A percentile compares a stretch with the other conserved stretches of the same genome.
Conservation (phyloP, 352 stramenopile genomes). For the Phytophthora niederhauseri region DNA sequence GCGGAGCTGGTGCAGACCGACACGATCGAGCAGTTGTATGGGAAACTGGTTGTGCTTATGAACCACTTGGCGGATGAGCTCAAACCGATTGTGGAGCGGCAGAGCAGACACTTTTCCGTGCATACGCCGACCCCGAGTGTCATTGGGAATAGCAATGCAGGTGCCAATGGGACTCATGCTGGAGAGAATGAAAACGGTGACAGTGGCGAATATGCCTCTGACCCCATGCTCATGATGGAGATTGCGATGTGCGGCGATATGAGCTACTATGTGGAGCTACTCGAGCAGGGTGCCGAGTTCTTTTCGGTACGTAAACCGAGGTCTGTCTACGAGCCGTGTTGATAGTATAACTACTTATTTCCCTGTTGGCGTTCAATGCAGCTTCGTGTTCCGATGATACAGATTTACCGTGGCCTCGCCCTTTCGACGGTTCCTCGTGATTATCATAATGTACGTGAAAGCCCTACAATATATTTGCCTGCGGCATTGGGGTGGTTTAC, state of each 20-base stretch:
- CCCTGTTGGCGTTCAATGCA: conserved; percentile 15
- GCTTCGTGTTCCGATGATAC: conserved; percentile 76
- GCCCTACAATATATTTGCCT: neutral
- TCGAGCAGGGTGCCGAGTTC: conserved; percentile 77
- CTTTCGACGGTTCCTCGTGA: conserved; percentile 56
- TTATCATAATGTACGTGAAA: conserved; percentile 50
- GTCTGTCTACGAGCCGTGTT: neutral
- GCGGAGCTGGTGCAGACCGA: conserved; percentile 52
- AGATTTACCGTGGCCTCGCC: conserved; percentile 69
- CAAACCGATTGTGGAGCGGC: conserved; percentile 48
- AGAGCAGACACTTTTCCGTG: conserved; percentile 39
- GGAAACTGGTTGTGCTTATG: conserved; percentile 61
- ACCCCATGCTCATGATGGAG: conserved; percentile 42
- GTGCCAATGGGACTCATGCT: conserved; percentile 13
- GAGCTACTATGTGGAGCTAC: conserved; percentile 75
- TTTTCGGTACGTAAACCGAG: conserved; percentile 57
- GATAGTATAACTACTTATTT: neutral
- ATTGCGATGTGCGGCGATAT: conserved; percentile 60
- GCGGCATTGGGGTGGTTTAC: neutral
- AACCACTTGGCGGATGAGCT: conserved; percentile 64
- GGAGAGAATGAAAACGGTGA: conserved; percentile 6
- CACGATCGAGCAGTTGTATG: conserved; percentile 69
- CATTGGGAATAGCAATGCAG: conserved; percentile 7
- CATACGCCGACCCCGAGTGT: conserved; percentile 23
- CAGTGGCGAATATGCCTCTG: conserved; percentile 17